Base-by-base conservation (phyloP, 148 eudicot genomes). In the Agrostemma githago region DNA sequence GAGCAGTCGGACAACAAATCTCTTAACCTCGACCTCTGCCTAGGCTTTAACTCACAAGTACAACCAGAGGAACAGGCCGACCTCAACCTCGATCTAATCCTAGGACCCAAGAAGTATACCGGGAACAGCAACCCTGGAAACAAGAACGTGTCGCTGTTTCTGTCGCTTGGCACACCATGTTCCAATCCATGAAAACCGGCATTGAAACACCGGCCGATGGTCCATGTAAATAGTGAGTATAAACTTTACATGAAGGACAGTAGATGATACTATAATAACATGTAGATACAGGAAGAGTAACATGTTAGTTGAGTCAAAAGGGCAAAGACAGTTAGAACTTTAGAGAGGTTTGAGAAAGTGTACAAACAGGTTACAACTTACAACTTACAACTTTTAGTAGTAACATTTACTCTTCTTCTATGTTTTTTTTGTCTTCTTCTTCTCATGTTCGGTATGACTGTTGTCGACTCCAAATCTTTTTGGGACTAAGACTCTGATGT, bases 81-180 rank as follows among this genome's bases (percentile, higher is more conserved):
- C 34, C 34, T 26, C 12, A 63, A 79, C 62, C 73, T 74, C 57
- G 73, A 82, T 66, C 70, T 80, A 76, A 42, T 17, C 10, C 76
- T 74, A 17, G 73, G 63, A 62, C 61, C 72, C 2, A 38, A 58
- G 39, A 46, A 6, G 20, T 43, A 17, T 15, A 46, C 68, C 3
- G 6, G 14, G 16, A 72, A 38, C 17, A 38, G 65, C 4, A 66
- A 41, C 19, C 12, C 7, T 6, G 41, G 2, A 26, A 72, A 70
- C 11, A n/a, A 10, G 26, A 43, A 70, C 62, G 44, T 79, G 21
- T 83, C 85, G 10, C 76, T 77, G 6, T 51, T 34, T 54, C 85
- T 83, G 69, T 80, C 83, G 11, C 83, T 83, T 6, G 82, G 82
- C 0, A 9, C 76, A 78, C 78, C 85, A 8, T 76, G 77, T 40